Conservation (phyloP, 2,329 filamentous ascomycete genomes). For the Penicillium brevicompactum region DNA sequence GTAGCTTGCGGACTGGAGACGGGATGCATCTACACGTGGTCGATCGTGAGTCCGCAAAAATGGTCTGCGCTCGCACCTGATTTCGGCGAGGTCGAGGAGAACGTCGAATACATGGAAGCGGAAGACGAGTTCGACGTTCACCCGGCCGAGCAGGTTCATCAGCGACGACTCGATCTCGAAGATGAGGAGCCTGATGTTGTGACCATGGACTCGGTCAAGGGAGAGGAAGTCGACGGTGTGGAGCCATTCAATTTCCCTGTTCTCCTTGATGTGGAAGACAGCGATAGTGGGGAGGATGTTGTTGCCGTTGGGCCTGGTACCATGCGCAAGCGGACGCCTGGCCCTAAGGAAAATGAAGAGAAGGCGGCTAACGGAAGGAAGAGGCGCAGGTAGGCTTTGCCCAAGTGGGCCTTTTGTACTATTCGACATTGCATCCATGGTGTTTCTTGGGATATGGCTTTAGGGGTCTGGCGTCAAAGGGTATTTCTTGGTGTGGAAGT, state of each 20-base stretch:
- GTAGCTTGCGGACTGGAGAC: constrained; percentile 92
- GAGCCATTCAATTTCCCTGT: constrained; percentile 87
- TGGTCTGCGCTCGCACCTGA: constrained; percentile 97
- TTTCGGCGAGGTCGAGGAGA: constrained; percentile 97
- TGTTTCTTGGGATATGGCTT: not conserved
- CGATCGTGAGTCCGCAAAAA: constrained; percentile 88
- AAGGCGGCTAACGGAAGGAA: constrained; percentile 32
- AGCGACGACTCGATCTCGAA: constrained; percentile 84
- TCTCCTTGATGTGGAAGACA: constrained; percentile 87
- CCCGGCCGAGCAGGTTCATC: constrained; percentile 89
- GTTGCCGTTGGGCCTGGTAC: constrained; percentile 72
- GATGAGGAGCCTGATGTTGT: constrained; percentile 93
- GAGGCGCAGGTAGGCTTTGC: constrained; percentile 31
- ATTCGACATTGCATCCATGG: not conserved
- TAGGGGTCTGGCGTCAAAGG: not conserved
- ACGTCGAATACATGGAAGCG: constrained; percentile 91
- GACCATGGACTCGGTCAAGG: constrained; percentile 69
- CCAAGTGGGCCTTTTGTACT: not conserved
- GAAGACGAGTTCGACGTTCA: constrained; percentile 99
- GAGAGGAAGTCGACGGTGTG: constrained; percentile 55
- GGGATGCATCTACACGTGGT: constrained; percentile 94
- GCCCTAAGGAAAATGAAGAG: constrained; percentile 60
- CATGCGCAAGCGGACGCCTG: constrained; percentile 82
- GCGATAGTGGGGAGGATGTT: constrained; percentile 91
- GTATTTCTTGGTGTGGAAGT: not conserved